A percentile compares a stretch with the other conserved stretches of the same genome.
phyloP scores from a whole-genome alignment of 352 stramenopile genomes.

The Hyaloperonospora arabidopsidis region DNA sequence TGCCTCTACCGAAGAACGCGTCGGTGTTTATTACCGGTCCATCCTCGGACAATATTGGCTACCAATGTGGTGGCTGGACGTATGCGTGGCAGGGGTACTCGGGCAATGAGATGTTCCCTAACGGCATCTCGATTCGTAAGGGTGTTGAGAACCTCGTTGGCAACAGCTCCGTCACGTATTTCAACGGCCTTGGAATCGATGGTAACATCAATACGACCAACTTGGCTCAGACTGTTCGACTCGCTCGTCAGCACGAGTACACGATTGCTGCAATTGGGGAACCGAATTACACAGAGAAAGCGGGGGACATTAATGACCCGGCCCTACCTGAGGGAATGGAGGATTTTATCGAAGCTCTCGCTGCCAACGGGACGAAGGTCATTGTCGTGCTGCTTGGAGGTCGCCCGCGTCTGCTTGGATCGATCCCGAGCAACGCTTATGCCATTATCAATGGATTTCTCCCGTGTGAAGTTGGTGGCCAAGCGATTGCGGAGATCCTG shows the following conservation, averaged over 20 bases:
- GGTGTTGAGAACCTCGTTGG: slow-evolving; percentile 10
- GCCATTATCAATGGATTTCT: slow-evolving; percentile 67
- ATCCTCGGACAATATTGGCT: slow-evolving; percentile 45
- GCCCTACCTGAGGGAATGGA: background rate
- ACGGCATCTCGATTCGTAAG: slow-evolving; percentile 29
- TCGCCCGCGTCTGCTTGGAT: slow-evolving; percentile 56
- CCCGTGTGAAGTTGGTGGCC: slow-evolving; percentile 66
- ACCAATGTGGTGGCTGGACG: slow-evolving; percentile 66
- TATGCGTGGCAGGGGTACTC: slow-evolving; percentile 76
- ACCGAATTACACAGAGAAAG: background rate
- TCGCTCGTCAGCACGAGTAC: background rate
- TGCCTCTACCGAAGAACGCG: slow-evolving; percentile 31
- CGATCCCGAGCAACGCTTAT: slow-evolving; percentile 27
- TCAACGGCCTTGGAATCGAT: background rate
- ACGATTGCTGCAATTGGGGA: background rate
- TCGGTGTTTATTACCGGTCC: slow-evolving; percentile 56
- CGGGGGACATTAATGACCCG: slow-evolving; percentile 1
- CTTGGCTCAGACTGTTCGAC: background rate
- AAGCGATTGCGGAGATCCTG: slow-evolving; percentile 78
- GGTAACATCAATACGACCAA: background rate
- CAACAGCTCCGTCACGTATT: slow-evolving; percentile 3
- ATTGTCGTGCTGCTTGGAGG: slow-evolving; percentile 49
- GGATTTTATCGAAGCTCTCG: slow-evolving; percentile 26
- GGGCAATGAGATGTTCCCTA: slow-evolving; percentile 45
- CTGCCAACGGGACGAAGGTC: background rate